Percentiles rank a stretch among this genome's conserved stretches.
Conservation (phyloP, 148 eudicot genomes). For the Dysphania ambrosioides region DNA sequence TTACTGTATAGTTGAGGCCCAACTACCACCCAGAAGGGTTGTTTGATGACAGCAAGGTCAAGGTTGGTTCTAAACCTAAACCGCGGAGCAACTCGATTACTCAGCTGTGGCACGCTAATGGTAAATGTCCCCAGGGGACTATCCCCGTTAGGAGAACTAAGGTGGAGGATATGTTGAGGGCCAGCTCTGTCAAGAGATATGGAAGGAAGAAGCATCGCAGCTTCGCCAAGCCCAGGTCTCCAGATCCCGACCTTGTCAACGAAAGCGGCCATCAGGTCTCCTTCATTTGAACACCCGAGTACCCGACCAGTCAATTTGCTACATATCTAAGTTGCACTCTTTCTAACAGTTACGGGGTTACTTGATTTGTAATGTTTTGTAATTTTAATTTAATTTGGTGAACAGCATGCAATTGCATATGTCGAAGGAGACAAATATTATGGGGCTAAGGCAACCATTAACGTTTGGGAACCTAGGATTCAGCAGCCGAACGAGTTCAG, state of each 20-base stretch:
- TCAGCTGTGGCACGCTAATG: slow-evolving; percentile 85
- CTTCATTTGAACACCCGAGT: neutral
- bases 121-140: slow-evolving; percentile 66
- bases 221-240: slow-evolving; percentile 76
- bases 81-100: slow-evolving; percentile 32
- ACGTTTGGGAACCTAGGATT: slow-evolving; percentile 94
- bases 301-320: too few species aligned
- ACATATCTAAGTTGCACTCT: too few species aligned
- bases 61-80: slow-evolving; percentile 19
- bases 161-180: slow-evolving; percentile 76
- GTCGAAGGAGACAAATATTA: slow-evolving; percentile 92
- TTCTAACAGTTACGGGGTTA: too few species aligned
- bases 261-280: slow-evolving; percentile 92
- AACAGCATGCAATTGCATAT: slow-evolving; percentile 93
- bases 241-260: slow-evolving; percentile 87
- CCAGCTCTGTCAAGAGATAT: slow-evolving; percentile 74
- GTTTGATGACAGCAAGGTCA: slow-evolving; percentile 54
- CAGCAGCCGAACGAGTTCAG: slow-evolving; percentile 97
- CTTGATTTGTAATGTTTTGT: too few species aligned
- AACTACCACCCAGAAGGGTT: slow-evolving; percentile 81
- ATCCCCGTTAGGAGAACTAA: slow-evolving; percentile 87
- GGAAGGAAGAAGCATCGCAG: slow-evolving; percentile 75
- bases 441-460: slow-evolving; percentile 93
- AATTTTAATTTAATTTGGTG: neutral
- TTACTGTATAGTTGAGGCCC: slow-evolving; percentile 84